Base-by-base conservation (phyloP, 139 green algal species). In the Parachlorella kessleri region DNA sequence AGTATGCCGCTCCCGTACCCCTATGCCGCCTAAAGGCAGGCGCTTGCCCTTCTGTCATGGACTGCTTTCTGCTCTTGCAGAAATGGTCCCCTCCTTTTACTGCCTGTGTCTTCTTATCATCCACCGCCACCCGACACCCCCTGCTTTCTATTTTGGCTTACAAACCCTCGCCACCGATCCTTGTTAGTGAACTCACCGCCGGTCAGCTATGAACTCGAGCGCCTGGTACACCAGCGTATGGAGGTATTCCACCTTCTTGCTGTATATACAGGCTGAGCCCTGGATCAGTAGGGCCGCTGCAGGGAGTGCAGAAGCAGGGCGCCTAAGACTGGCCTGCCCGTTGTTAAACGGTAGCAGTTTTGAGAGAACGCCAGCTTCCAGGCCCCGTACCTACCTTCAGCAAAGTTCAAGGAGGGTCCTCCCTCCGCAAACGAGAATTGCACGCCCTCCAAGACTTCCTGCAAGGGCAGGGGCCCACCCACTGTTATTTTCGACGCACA, bases 201-300 rank as follows among this genome's bases (percentile, higher is more conserved):
- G 69, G 8, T 85, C 72, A n/a, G 73, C 55, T 18, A 93, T 78
- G 69, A 81, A 74, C 38, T 92, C 84, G 24, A 95, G 66, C 0
- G 91, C 91, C 70, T 94, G 86, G 77, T 93, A 92, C 6, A 95
- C 93, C 67, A 97, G 78, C 21, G 70, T 89, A 80, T 96, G 87
- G 32, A 98, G 88, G 82, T 95, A 94, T 80, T 98, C 94, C 0
- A 98, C 94, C 79, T 98, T 98, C 38, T 92, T 93, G 75, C 87
- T 90, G 84, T 95, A 98, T 14, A 98, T 86, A 72, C 87, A 92
- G 10, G 92, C 87, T 14, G 90, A 95, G 26, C 92, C 91, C 71
- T 97, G 93, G 24, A 90, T 88, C 35, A 91, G 55, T 36, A 94
- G 59, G 3, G 86, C 88, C 37, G 89, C 85, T 88, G 84, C 80